Conservation (phyloP, 2,329 filamentous ascomycete genomes). For the Pseudocercospora eumusae region DNA sequence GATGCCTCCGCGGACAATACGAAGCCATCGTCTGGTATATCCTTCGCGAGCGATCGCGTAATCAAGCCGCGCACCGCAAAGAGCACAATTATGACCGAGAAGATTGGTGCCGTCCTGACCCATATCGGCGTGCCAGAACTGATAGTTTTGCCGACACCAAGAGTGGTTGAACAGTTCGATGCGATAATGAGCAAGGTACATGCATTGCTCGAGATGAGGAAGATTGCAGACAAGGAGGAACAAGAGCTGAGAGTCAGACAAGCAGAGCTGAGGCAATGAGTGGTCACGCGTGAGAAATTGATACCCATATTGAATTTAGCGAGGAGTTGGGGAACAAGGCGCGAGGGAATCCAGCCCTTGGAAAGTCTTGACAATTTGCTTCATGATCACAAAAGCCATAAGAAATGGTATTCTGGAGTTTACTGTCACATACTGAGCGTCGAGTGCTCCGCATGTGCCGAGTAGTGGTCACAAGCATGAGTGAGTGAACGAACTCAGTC, state of each 20-base stretch:
- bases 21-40: slow-evolving; percentile 78
- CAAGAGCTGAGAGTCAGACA: slow-evolving; percentile 63
- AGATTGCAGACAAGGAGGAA: slow-evolving; percentile 74
- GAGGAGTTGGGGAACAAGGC: not conserved
- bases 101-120: slow-evolving; percentile 70
- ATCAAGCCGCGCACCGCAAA: slow-evolving; percentile 77
- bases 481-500: not conserved
- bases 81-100: slow-evolving; percentile 71
- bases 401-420: not conserved
- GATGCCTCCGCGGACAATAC: slow-evolving; percentile 60
- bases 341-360: not conserved
- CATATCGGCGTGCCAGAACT: slow-evolving; percentile 71
- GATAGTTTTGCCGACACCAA: slow-evolving; percentile 72
- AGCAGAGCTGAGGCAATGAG: slow-evolving; percentile 37
- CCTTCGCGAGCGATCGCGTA: slow-evolving; percentile 83
- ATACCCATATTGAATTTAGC: slow-evolving; percentile 2
- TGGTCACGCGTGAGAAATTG: not conserved
- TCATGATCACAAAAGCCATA: not conserved
- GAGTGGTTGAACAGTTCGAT: slow-evolving; percentile 71
- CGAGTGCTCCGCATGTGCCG: not conserved
- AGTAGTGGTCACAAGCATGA: not conserved
- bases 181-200: slow-evolving; percentile 67
- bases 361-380: not conserved
- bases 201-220: slow-evolving; percentile 69
- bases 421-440: not conserved